Percentiles rank a stretch among this genome's conserved stretches.
Conservation (phyloP, 1,284 basidiomycete species). For the Naganishia sp. region DNA sequence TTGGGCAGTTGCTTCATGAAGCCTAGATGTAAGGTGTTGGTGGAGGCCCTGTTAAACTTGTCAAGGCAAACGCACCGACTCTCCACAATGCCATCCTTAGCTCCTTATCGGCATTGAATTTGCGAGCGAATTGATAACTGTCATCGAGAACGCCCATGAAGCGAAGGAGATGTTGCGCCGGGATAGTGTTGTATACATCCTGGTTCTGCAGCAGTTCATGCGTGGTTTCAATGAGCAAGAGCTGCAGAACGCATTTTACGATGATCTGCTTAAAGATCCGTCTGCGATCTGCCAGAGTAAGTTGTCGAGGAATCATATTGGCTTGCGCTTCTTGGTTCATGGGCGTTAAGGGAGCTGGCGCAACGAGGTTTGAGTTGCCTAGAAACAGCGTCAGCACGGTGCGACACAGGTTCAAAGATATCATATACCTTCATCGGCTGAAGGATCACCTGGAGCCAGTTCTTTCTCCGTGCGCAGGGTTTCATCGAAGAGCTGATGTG, state of each 20-base stretch:
- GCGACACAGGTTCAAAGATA: neutral
- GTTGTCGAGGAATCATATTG: constrained; percentile 34
- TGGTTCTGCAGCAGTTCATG: constrained; percentile 92
- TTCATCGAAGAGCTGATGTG: constrained; percentile 95
- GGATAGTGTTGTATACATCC: constrained; percentile 90
- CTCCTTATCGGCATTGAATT: constrained; percentile 98
- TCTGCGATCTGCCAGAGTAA: constrained; percentile 65
- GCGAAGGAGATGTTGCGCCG: constrained; percentile 85
- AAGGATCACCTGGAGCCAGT: constrained; percentile 39
- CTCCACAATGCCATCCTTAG: constrained; percentile 96
- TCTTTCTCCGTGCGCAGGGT: constrained; percentile 78
- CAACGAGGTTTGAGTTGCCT: constrained; percentile 45
- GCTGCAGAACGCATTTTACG: constrained; percentile 97
- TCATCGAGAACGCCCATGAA: constrained; percentile 95
- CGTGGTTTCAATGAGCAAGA: constrained; percentile 95
- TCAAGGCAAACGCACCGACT: constrained; percentile 73
- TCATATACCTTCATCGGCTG: constrained; percentile 12
- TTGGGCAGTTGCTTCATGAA: constrained; percentile 99
- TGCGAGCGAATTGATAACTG: constrained; percentile 93
- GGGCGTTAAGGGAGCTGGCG: constrained; percentile 48
- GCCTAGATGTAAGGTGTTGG: constrained; percentile 58
- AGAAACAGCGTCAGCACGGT: neutral
- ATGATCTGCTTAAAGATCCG: constrained; percentile 98
- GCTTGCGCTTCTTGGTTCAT: constrained; percentile 41
- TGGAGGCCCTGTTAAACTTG: neutral